A percentile compares a stretch with the other conserved stretches of the same genome.
Evolutionary conservation across 148 eudicot species (phyloP).

Genomic region (Camellia lanceoleosa): DNA sequence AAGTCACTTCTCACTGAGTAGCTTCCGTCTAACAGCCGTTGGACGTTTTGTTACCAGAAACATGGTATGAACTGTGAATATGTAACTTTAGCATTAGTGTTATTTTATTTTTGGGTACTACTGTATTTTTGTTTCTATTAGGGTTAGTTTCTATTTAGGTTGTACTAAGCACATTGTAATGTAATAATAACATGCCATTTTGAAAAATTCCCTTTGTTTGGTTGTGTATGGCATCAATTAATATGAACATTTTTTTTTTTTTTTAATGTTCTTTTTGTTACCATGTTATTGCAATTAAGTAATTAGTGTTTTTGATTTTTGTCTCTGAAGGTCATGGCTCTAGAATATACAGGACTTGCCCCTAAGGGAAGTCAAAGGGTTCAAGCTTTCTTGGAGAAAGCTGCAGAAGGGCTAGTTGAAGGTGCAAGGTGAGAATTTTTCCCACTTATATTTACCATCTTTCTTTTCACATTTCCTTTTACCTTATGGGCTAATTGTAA

Average conservation of each 20-base stretch:
- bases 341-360: slow-evolving; percentile 77
- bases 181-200: not conserved
- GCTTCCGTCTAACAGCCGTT: slow-evolving; percentile 75
- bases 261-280: too few species aligned
- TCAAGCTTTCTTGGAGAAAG: slow-evolving; percentile 72
- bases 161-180: too few species aligned
- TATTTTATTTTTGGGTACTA: not conserved
- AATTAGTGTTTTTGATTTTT: not conserved
- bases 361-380: slow-evolving; percentile 93
- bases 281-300: not conserved
- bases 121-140: not conserved
- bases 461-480: not conserved
- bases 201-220: not conserved
- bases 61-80: slow-evolving; percentile 47
- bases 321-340: slow-evolving; percentile 53
- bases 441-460: not conserved
- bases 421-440: slow-evolving; percentile 68
- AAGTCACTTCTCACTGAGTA: slow-evolving; percentile 64
- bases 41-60: slow-evolving; percentile 79
- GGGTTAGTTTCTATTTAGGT: not conserved
- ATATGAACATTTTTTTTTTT: not conserved
- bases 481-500: not conserved
- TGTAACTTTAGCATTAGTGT: not conserved
- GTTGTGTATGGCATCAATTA: not conserved
- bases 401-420: slow-evolving; percentile 83